phyloP scores from a whole-genome alignment of 495 filamentous ascomycete genomes.

The Aspergillus mulundensis region DNA sequence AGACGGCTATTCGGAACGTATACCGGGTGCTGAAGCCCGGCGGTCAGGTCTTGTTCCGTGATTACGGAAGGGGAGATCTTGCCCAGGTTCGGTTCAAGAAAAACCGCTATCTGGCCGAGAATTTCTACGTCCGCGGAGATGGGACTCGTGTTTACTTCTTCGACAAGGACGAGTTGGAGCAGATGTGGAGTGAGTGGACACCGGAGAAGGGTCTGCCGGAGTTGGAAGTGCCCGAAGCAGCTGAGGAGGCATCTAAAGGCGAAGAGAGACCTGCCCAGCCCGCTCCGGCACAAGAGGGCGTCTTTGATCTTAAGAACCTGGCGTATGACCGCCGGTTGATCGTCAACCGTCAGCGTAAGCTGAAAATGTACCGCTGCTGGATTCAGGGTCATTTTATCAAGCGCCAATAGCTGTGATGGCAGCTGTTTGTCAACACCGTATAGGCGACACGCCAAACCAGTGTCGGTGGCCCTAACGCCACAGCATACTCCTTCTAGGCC shows the following conservation, averaged over 20 bases:
- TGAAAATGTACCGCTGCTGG: constrained; percentile 99
- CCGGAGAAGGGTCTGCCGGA: constrained; percentile 30
- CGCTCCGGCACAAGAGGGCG: constrained; percentile 17
- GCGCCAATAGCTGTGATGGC: constrained; percentile 25
- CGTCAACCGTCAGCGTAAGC: constrained; percentile 80
- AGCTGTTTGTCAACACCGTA: too few relatives aligned
- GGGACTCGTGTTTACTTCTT: constrained; percentile 98
- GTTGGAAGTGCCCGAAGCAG: constrained; percentile 14
- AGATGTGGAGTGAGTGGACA: constrained; percentile 68
- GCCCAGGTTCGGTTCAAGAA: constrained; percentile 97
- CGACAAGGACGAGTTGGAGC: constrained; percentile 71
- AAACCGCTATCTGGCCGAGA: constrained; percentile 85
- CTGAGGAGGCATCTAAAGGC: background rate
- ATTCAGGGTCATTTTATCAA: constrained; percentile 89
- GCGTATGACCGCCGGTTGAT: constrained; percentile 82
- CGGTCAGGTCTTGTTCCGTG: constrained; percentile 84
- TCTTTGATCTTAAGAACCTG: constrained; percentile 69
- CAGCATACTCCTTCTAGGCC: too few relatives aligned
- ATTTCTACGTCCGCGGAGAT: constrained; percentile 94
- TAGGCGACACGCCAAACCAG: too few relatives aligned
- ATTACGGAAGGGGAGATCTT: constrained; percentile 92
- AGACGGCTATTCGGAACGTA: constrained; percentile 75
- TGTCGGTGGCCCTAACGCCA: too few relatives aligned
- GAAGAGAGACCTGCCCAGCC: constrained; percentile 6
- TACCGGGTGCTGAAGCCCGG: constrained; percentile 79